Conservation (phyloP, 148 eudicot species). For the Amaranthus cruentus region DNA sequence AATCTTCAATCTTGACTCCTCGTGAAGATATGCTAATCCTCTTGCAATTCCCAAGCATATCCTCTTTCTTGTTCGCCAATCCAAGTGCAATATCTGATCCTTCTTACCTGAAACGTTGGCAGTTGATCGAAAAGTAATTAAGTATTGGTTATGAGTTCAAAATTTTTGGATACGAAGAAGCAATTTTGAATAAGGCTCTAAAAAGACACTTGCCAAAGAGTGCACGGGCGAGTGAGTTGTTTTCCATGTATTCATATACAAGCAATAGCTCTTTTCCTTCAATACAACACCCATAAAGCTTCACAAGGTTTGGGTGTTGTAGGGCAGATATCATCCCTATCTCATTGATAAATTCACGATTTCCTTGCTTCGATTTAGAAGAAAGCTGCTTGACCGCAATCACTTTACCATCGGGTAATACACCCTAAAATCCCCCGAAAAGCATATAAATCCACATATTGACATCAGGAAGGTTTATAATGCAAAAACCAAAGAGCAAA, state of each 20-base stretch:
- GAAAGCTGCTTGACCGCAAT: conserved; percentile 94
- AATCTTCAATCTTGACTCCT: conserved; percentile 55
- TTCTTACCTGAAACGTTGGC: conserved; percentile 25
- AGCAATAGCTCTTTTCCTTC: conserved; percentile 72
- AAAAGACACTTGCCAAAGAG: conserved; percentile 49
- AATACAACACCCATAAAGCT: conserved; percentile 75
- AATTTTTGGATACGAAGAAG: neutral
- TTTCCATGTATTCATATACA: conserved; percentile 78
- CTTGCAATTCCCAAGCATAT: conserved; percentile 51
- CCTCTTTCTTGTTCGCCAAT: conserved; percentile 46
- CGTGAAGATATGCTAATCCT: conserved; percentile 57
- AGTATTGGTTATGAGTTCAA: neutral
- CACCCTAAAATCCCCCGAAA: conserved; percentile 44
- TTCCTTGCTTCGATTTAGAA: conserved; percentile 75
- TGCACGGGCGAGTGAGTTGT: conserved; percentile 75
- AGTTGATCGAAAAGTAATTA: neutral
- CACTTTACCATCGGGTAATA: conserved; percentile 55
- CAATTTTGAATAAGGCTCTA: neutral
- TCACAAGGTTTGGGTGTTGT: conserved; percentile 87
- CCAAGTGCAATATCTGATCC: conserved; percentile 32
- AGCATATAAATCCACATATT: too few relatives aligned
- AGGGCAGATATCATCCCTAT: conserved; percentile 86
- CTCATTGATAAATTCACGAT: conserved; percentile 72
- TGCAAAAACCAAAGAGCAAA: too few relatives aligned
- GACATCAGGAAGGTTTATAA: too few relatives aligned